Percentiles rank a stretch among this genome's conserved stretches.
Conservation (phyloP, 768 basidiomycete genomes). For the Tricholoma matsutake region DNA sequence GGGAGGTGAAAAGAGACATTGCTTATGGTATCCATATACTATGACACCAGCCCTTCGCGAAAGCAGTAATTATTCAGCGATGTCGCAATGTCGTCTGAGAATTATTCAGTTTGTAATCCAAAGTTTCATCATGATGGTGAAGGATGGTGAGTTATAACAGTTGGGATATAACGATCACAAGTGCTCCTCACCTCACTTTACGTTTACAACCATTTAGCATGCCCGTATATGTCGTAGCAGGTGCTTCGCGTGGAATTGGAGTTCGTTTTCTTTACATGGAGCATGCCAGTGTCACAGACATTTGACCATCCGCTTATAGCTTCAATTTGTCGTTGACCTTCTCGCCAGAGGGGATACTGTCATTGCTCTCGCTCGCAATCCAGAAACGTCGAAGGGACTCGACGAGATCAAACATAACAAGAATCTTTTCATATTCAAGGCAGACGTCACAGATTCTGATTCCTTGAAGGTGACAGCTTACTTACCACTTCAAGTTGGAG, state of each 20-base stretch:
- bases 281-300: background rate
- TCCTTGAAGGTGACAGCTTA: slow-evolving; percentile 25
- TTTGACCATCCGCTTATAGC: slow-evolving; percentile 2
- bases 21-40: too few relatives aligned
- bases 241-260: slow-evolving; percentile 11
- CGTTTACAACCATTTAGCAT: slow-evolving; percentile 1
- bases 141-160: too few relatives aligned
- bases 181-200: too few relatives aligned
- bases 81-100: too few relatives aligned
- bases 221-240: slow-evolving; percentile 11
- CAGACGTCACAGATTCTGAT: slow-evolving; percentile 30
- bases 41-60: too few relatives aligned
- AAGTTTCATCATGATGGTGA: too few relatives aligned
- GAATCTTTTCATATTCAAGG: slow-evolving; percentile 34
- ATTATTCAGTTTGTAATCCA: too few relatives aligned
- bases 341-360: slow-evolving; percentile 5
- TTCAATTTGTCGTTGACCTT: slow-evolving; percentile 9
- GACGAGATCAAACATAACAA: slow-evolving; percentile 1
- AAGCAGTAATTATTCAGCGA: too few relatives aligned
- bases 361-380: slow-evolving; percentile 11
- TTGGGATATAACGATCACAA: too few relatives aligned
- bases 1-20: too few relatives aligned
- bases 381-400: background rate
- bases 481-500: background rate
- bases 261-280: background rate